phyloP scores from a whole-genome alignment of 2,329 filamentous ascomycete genomes.

The Podosphaera fusca region DNA sequence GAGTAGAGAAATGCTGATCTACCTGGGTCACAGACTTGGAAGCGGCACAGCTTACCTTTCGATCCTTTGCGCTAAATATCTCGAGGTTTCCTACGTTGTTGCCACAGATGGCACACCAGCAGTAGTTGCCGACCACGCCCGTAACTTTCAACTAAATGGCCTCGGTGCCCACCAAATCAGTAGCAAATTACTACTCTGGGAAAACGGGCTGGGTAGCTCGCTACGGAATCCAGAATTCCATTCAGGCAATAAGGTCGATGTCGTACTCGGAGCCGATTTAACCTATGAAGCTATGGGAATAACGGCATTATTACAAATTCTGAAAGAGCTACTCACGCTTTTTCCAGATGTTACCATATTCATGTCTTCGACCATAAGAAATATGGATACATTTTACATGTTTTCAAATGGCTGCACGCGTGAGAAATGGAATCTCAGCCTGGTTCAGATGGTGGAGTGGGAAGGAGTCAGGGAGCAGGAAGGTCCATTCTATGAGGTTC shows the following conservation, averaged over 20 bases:
- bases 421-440: neutral
- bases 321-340: conserved; percentile 35
- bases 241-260: conserved; percentile 24
- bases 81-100: conserved; percentile 34
- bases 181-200: conserved; percentile 30
- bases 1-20: neutral
- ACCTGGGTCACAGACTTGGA: conserved; percentile 25
- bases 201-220: conserved; percentile 11
- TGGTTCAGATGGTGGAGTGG: conserved; percentile 22
- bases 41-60: conserved; percentile 57
- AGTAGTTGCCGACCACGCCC: conserved; percentile 42
- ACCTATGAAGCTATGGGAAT: conserved; percentile 49
- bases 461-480: conserved; percentile 17
- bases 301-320: conserved; percentile 37
- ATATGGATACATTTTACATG: conserved; percentile 40
- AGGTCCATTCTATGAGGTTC: conserved; percentile 35
- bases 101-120: conserved; percentile 55
- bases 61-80: conserved; percentile 46
- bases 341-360: conserved; percentile 34
- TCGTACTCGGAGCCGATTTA: conserved; percentile 55
- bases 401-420: conserved; percentile 26
- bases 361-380: conserved; percentile 49
- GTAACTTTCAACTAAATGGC: conserved; percentile 45
- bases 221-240: conserved; percentile 21
- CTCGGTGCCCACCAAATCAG: conserved; percentile 30